These are phyloP conservation scores for Sanghuangporus sanghuang DNA, from an alignment of 1,284 basidiomycete genomes.

Conservation along the genomic window DNA sequence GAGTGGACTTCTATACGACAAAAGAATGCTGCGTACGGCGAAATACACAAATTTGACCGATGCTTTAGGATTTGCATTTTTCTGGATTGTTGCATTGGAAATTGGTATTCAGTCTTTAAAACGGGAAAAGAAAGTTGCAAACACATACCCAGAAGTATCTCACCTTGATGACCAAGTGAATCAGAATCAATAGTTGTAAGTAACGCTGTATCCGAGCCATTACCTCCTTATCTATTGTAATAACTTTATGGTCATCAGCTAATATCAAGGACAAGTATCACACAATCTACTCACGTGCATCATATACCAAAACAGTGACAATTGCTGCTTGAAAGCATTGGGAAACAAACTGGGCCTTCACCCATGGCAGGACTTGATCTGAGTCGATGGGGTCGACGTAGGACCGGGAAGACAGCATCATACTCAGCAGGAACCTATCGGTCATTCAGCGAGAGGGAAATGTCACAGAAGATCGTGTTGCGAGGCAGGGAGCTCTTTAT, in stretches of 20 bases:
- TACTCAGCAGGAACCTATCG: constrained; percentile 1
- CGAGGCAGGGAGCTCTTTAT: not conserved
- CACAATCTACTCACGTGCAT: not conserved
- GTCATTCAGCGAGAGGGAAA: not conserved
- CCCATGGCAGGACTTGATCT: not conserved
- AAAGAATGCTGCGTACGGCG: not conserved
- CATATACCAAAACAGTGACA: not conserved
- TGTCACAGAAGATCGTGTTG: no score
- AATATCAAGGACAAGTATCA: not conserved
- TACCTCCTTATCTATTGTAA: not conserved
- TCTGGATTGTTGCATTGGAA: not conserved
- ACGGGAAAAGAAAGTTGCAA: not conserved
- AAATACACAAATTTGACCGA: not conserved
- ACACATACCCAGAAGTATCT: not conserved
- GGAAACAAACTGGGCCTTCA: not conserved
- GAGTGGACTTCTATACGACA: no score
- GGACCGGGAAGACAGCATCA: not conserved
- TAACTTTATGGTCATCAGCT: not conserved
- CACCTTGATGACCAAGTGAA: not conserved
- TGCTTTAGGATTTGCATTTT: not conserved
- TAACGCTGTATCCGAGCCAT: not conserved
- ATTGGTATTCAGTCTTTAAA: not conserved
- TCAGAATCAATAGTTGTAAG: not conserved
- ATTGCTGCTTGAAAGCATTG: not conserved
- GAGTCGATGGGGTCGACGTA: not conserved